Percentiles rank a stretch among this genome's conserved stretches.
These are phyloP conservation scores for Haplographium delicatum DNA, from an alignment of 495 filamentous ascomycete species.

Conservation along the genomic window DNA sequence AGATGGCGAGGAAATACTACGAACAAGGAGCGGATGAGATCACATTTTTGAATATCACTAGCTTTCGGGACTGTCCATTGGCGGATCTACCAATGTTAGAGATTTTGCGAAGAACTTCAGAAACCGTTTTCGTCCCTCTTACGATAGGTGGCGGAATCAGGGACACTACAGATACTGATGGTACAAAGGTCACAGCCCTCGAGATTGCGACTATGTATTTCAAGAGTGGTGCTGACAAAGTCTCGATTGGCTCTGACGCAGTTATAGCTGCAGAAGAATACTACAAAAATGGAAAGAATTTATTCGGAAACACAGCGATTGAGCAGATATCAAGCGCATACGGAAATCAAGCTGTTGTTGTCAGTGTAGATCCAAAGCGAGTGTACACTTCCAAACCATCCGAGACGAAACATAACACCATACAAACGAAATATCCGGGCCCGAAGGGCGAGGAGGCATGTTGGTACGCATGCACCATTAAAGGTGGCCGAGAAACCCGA, in stretches of 20 bases:
- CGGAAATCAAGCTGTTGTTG: conserved; percentile 94
- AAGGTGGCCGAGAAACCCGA: conserved; percentile 84
- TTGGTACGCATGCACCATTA: conserved; percentile 98
- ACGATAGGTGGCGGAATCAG: conserved; percentile 94
- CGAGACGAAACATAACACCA: conserved; percentile 71
- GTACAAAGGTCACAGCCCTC: conserved; percentile 77
- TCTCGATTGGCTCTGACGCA: conserved; percentile 94
- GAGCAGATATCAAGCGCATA: conserved; percentile 92
- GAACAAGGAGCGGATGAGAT: conserved; percentile 95
- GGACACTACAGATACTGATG: conserved; percentile 83
- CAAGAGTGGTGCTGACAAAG: conserved; percentile 96
- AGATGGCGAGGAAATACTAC: conserved; percentile 91
- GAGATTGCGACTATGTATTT: conserved; percentile 97
- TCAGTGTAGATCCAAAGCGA: conserved; percentile 89
- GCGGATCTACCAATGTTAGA: conserved; percentile 95
- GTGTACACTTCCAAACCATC: conserved; percentile 72
- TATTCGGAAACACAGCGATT: conserved; percentile 81
- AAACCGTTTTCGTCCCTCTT: conserved; percentile 94
- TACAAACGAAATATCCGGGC: conserved; percentile 65
- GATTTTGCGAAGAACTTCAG: conserved; percentile 75
- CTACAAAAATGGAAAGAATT: conserved; percentile 56
- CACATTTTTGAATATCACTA: conserved; percentile 96
- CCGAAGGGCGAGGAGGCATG: conserved; percentile 75
- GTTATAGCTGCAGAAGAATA: conserved; percentile 90
- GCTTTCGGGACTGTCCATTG: conserved; percentile 89